Evolutionary conservation across 2,329 filamentous ascomycete species (phyloP).

Genomic region (Diplocarpon rosae): DNA sequence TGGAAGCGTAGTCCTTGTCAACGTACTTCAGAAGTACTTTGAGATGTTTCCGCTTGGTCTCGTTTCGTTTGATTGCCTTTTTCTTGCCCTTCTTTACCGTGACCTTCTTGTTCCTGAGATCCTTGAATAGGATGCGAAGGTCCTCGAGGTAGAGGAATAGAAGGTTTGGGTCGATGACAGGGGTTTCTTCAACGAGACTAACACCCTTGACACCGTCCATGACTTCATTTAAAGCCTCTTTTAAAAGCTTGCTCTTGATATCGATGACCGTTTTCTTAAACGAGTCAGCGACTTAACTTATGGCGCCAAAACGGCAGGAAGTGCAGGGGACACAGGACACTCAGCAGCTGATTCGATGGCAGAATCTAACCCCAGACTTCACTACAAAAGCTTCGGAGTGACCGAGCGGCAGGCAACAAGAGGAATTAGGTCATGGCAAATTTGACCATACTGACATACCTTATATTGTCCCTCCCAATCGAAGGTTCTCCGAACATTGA

Average conservation of each 20-base stretch:
- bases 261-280: conserved; percentile 54
- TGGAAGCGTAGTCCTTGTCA: conserved; percentile 69
- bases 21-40: conserved; percentile 66
- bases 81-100: conserved; percentile 44
- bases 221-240: conserved; percentile 57
- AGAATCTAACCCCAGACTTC: too few species aligned
- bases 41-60: conserved; percentile 50
- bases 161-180: conserved; percentile 60
- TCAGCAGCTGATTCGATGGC: too few species aligned
- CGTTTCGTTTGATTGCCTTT: conserved; percentile 47
- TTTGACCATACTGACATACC: conserved; percentile 12
- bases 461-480: conserved; percentile 75
- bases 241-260: conserved; percentile 72
- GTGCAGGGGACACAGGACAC: too few species aligned
- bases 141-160: conserved; percentile 69
- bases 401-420: too few species aligned
- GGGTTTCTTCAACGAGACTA: conserved; percentile 69
- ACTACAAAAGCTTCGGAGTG: too few species aligned
- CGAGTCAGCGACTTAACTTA: conserved; percentile 7
- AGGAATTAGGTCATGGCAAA: too few species aligned
- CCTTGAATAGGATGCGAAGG: conserved; percentile 51
- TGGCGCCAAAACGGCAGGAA: background rate
- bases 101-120: conserved; percentile 47
- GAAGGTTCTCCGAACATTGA: conserved; percentile 73
- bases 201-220: conserved; percentile 70